Base-by-base conservation (phyloP, 108 stramenopile genomes). In the Bacterosira constricta region DNA sequence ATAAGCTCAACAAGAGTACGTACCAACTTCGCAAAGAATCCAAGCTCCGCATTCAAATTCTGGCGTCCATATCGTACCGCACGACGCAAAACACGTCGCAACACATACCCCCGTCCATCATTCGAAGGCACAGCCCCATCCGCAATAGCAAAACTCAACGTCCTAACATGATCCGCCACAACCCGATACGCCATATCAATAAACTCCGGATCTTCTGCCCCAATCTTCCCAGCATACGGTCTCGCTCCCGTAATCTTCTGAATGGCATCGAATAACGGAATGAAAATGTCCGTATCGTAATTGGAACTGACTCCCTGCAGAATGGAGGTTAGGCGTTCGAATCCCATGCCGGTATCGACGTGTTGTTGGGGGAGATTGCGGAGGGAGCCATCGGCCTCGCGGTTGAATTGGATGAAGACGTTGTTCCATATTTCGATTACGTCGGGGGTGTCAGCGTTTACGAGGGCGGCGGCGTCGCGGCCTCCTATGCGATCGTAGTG, bases 341-440 rank as follows among this genome's bases (percentile, higher is more conserved):
- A 97, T 45, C 99, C 99, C 99, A 99, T 99, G 50, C 99, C 99
- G 26, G 99, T 99, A 85, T 99, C 99, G 47, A 99, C 93, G 82
- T 99, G 99, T 78, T 96, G 96, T 20, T 86, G 82, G 15, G 99
- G 99, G 23, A 99, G 88, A 17, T 82, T 70, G 58, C 88, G 74
- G 23, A 99, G 82, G 3, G 71, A 74, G 12, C 96, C 97, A 76
- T 94, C 90, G 26, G 84, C 88, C 68, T 98, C 97, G 18, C 97
- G 91, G 87, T 98, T 98, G 94, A 91, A 99, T 83, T 99, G 99
- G 79, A 99, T 98, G 73, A 99, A 99, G 32, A 99, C 99, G 64
- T 91, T 86, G 80, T 99, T 99, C 99, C 99, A 99, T 67, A 99
- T 98, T 76, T 97, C 97, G 53, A 96, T 88, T 44, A 98, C 94